A percentile compares a stretch with the other conserved stretches of the same genome.
Conservation (phyloP, 2,329 filamentous ascomycete species). For the Aspergillus ruber region DNA sequence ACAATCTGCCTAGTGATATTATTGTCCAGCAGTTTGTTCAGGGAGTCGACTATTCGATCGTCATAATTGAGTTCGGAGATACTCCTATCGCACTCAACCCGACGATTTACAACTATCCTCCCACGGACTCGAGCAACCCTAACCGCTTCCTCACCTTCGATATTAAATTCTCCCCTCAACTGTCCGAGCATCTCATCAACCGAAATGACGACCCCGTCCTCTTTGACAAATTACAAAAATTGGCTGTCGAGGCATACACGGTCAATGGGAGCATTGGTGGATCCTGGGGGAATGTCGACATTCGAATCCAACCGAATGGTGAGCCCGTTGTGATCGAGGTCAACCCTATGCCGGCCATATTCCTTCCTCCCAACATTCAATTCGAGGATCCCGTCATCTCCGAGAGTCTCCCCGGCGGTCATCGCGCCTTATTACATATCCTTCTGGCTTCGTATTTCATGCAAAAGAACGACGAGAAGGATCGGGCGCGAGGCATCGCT, state of each 20-base stretch:
- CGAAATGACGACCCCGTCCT: conserved; percentile 11
- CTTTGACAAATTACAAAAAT: conserved; percentile 14
- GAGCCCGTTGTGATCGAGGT: conserved; percentile 17
- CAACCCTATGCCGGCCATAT: conserved; percentile 16
- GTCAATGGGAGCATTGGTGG: conserved; percentile 9
- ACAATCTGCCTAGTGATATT: too few species aligned
- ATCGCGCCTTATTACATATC: conserved; percentile 14
- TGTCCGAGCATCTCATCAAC: conserved; percentile 8
- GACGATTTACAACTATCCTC: not conserved
- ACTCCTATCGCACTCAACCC: conserved; percentile 9
- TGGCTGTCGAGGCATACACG: conserved; percentile 14
- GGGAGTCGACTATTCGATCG: conserved; percentile 10
- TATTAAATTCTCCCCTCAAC: conserved; percentile 15
- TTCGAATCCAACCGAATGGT: conserved; percentile 12
- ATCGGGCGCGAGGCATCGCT: not conserved
- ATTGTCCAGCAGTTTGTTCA: too few species aligned
- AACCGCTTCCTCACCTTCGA: conserved; percentile 15
- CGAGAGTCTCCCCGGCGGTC: conserved; percentile 12
- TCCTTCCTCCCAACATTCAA: conserved; percentile 9
- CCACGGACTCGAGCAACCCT: conserved; percentile 4
- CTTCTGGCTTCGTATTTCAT: conserved; percentile 17
- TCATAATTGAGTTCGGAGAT: conserved; percentile 15
- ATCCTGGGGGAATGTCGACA: conserved; percentile 16
- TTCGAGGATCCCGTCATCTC: conserved; percentile 11
- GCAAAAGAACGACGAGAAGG: not conserved